Evolutionary conservation across 495 filamentous ascomycete genomes (phyloP), one percentile per base, ranked within the genome.

Genomic region (Chaetomium fimeti): DNA sequence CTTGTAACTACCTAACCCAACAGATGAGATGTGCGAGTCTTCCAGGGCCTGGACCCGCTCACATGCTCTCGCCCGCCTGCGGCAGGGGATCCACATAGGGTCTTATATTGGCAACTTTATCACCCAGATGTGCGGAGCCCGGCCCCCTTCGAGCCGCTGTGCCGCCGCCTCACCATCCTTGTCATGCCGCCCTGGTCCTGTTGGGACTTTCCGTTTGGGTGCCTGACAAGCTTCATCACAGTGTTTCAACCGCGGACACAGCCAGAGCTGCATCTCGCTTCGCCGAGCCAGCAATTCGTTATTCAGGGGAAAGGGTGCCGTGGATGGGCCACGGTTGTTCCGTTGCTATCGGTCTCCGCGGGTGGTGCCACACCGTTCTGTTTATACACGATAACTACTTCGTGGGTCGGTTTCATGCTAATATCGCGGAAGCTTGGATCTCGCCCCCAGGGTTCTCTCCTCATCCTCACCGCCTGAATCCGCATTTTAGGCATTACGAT

Each of bases 81-180:
- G 58, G 45, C 24, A 51, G 38, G 40, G 58, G 58, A 52, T 45
- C 45, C 58, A 51, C 47, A 40, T 9, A 4, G 45, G 28, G 58
- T 61, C 45, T 61, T 48, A 48, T 49, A 48, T 49, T 60, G 25
- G 43, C 42, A 20, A 49, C 32, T 13, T 47, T 47, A 47, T 57
- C 36, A 12, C 16, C 29, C 1, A 11, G 28, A 8, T 54, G 1
- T 24, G 32, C 4, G 12, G 12, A 45, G 38, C 1, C 25, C 29
- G 5, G 5, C 28, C 32, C 20, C 18, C 40, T 58, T 45, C 24
- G 12, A 49, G 28, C 5, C 2, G 25, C 47, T 38, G 58, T 51
- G 58, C 58, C 45, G 58, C 45, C 18, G 45, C 42, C 45, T 61
- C 47, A 22, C 29, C 20, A n/a, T 51, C 47, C 29, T 52, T 40